Evolutionary conservation across 2,329 filamentous ascomycete genomes (phyloP), one percentile per base, ranked within the genome.

Genomic region (Fusarium irregulare): DNA sequence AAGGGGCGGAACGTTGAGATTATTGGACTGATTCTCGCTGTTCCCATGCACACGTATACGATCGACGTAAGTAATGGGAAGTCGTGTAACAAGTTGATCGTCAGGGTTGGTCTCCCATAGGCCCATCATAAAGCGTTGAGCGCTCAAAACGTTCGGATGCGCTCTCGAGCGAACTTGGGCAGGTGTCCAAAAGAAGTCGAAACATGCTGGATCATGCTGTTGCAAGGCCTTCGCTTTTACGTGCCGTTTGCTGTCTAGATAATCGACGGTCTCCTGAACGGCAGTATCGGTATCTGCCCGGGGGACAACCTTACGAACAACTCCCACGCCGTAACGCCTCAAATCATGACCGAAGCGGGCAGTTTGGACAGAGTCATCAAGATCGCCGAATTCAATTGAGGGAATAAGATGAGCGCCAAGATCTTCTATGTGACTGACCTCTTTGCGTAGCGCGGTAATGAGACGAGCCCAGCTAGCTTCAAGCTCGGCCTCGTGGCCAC

Each of bases 121-220:
- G 12, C 84, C 82, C 83, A 91, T 89, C 76, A 91, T 85, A 74
- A 91, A 92, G 37, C 84, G 83, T 80, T 93, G 90, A 3, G 90
- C 85, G 40, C 81, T 81, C 42, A 92, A 82, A 64, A 92, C 84
- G 70, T 87, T 85, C 6, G 89, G 87, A 71, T 93, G 88, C 0
- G 88, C 87, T 25, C 91, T 87, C n/a, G 89, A 88, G 72, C 87
- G 85, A 57, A 91, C 85, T 79, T 93, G 91, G 2, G 89, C 87
- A 0, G 89, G 89, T 7, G 90, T 90, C 91, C 90, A 92, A 80
- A 92, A 92, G 73, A 92, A 86, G 78, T 92, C 90, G 78, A 90
- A 92, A 54, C 91, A 92, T 3, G 90, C 88, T 7, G 90, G 90
- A 42, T 90, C 88, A 71, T 79, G 77, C 25, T 72, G 70, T 13